Base-by-base conservation (phyloP, 192 early-diverging fungal species). In the Mortierella alpina region DNA sequence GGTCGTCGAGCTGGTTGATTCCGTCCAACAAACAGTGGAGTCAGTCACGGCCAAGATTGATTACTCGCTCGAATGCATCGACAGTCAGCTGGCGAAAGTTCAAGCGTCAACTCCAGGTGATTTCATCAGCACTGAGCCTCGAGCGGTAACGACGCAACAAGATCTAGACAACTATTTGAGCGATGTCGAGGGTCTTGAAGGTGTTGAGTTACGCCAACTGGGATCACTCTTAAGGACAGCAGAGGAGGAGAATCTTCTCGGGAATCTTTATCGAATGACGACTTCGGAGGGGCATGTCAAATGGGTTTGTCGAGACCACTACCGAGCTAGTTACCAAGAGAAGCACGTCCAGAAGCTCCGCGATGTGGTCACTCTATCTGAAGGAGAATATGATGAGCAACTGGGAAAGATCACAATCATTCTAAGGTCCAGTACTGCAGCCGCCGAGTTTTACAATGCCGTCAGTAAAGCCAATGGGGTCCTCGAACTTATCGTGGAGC, bases 241-340 rank as follows among this genome's bases (percentile, higher is more conserved):
- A 2, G 18, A 45, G 31, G n/a, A 40, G 15, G 63, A 15, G 6
- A 72, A 65, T n/a, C 44, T 64, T 0, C 62, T 64, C 39, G 70
- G 70, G 0, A 59, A 59, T 42, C 46, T 72, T 0, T 72, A 64
- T 52, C 61, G 70, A 20, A 65, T 72, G 61, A 58, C 55, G 10
- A 65, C 70, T 31, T 23, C 20, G 1, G 54, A 50, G 18, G 70
- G 70, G 6, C 62, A 72, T 45, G 70, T 72, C 63, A 72, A 72
- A 59, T 72, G 70, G 70, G 70, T 72, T 11, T 72, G 70, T 13
- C 62, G n/a, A 17, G 55, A 72, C 17, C 70, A 72, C 23, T 72
- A 58, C 63, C 54, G 62, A 40, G 55, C 50, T 46, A 41, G 51
- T 31, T 50, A 72, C 41, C 59, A 63, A 47, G 59, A 71, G 42